Conservation (phyloP, 257 asterid genomes). For the Henckelia pumila region DNA sequence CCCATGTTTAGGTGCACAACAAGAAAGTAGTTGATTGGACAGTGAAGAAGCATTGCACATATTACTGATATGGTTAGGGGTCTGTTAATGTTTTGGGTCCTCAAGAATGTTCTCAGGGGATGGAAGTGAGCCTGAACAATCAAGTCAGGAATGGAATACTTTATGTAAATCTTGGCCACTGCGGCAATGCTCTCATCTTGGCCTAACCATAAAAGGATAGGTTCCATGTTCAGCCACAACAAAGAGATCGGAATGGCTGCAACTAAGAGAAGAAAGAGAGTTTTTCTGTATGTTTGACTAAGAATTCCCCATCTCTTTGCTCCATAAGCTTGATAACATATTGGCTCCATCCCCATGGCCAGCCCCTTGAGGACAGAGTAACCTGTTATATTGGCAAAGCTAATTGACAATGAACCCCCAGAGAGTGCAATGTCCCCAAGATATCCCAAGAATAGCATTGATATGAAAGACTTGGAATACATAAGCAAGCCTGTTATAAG, state of each 20-base stretch:
- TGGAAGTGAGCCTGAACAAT: conserved; percentile 46
- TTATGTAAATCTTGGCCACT: conserved; percentile 37
- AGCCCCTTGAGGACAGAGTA: conserved; percentile 47
- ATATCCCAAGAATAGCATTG: conserved; percentile 49
- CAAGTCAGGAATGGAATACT: conserved; percentile 49
- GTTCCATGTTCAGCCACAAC: conserved; percentile 43
- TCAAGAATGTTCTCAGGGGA: conserved; percentile 45
- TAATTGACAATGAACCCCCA: conserved; percentile 43
- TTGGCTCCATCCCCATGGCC: conserved; percentile 53
- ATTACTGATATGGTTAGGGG: conserved; percentile 41
- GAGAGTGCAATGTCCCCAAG: conserved; percentile 44
- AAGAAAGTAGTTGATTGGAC: conserved; percentile 43
- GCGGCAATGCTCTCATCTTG: conserved; percentile 35
- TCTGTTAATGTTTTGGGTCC: conserved; percentile 51
- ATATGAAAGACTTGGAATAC: conserved; percentile 48
- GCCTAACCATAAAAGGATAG: conserved; percentile 45
- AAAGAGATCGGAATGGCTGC: conserved; percentile 34
- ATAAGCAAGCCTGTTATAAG: conserved; percentile 33
- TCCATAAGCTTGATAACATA: conserved; percentile 53
- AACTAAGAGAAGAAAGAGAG: conserved; percentile 40
- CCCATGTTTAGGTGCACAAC: conserved; percentile 37
- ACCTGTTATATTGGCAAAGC: conserved; percentile 50
- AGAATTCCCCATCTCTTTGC: conserved; percentile 45
- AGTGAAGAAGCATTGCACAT: conserved; percentile 45
- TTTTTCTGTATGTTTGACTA: conserved; percentile 35